Evolutionary conservation across 805 yeast genomes (phyloP).

Genomic region (Starmera quercuum): DNA sequence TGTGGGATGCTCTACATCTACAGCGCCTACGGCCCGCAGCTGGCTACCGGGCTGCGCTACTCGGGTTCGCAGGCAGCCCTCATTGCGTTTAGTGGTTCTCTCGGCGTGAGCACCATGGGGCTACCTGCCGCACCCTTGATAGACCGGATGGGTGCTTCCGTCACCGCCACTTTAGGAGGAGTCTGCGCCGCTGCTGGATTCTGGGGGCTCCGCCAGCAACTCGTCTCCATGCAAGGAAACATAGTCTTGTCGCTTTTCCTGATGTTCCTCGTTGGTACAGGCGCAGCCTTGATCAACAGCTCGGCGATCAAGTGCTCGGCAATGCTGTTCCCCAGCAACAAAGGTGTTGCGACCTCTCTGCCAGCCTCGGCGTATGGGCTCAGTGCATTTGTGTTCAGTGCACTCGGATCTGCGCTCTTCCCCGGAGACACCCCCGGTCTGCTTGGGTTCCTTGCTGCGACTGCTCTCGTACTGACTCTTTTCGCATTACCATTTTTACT

Average conservation of each 20-base stretch:
- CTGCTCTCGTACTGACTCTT: conserved; percentile 32
- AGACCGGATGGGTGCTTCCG: conserved; percentile 52
- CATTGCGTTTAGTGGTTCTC: conserved; percentile 60
- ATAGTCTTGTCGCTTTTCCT: conserved; percentile 36
- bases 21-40: conserved; percentile 74
- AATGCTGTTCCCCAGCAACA: conserved; percentile 51
- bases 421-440: conserved; percentile 54
- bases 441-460: conserved; percentile 36
- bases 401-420: conserved; percentile 41
- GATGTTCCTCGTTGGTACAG: conserved; percentile 53
- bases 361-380: conserved; percentile 72
- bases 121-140: conserved; percentile 63
- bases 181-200: conserved; percentile 46
- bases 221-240: conserved; percentile 28
- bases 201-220: conserved; percentile 45
- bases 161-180: conserved; percentile 45
- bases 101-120: conserved; percentile 57
- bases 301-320: conserved; percentile 72
- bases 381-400: conserved; percentile 62
- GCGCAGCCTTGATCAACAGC: conserved; percentile 58
- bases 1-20: conserved; percentile 74
- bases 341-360: conserved; percentile 71
- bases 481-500: conserved; percentile 40
- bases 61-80: conserved; percentile 55
- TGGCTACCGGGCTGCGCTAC: conserved; percentile 49